Percentiles rank a stretch among this genome's conserved stretches.
phyloP scores from a whole-genome alignment of 257 asterid genomes.

The Oldenlandia corymbosa region DNA sequence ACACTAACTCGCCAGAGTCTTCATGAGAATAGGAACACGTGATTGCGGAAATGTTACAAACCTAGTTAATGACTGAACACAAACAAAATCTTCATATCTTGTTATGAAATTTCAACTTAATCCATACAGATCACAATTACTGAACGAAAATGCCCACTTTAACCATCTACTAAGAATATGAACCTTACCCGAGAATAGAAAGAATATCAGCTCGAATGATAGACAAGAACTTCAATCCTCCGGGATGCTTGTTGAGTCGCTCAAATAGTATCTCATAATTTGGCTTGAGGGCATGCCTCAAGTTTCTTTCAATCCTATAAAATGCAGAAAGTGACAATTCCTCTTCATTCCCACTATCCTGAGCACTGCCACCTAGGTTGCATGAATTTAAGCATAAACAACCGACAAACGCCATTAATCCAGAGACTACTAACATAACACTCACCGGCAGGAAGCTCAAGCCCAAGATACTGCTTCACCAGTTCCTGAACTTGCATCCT shows the following conservation, averaged over 20 bases:
- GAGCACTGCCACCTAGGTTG: constrained; percentile 34
- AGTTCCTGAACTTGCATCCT: constrained; percentile 67
- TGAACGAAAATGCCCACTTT: background rate
- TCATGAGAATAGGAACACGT: background rate
- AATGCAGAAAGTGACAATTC: constrained; percentile 77
- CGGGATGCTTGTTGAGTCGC: constrained; percentile 86
- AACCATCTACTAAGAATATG: constrained; percentile 19
- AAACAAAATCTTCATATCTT: background rate
- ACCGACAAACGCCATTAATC: background rate
- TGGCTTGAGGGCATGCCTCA: constrained; percentile 87
- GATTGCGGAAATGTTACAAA: background rate
- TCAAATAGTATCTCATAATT: constrained; percentile 83
- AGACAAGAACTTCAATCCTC: constrained; percentile 83
- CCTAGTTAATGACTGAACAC: background rate
- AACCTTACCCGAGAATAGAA: constrained; percentile 75
- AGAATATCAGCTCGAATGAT: constrained; percentile 74
- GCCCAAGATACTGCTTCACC: constrained; percentile 83
- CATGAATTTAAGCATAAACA: background rate
- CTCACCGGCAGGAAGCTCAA: constrained; percentile 76
- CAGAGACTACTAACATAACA: constrained; percentile 19
- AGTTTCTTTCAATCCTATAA: constrained; percentile 71
- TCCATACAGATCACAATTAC: background rate
- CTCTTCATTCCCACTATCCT: constrained; percentile 46
- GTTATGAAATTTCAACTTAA: background rate
- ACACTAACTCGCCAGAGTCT: background rate